A percentile compares a stretch with the other conserved stretches of the same genome.
phyloP scores from a whole-genome alignment of 352 stramenopile species.

The Sclerospora graminicola region DNA sequence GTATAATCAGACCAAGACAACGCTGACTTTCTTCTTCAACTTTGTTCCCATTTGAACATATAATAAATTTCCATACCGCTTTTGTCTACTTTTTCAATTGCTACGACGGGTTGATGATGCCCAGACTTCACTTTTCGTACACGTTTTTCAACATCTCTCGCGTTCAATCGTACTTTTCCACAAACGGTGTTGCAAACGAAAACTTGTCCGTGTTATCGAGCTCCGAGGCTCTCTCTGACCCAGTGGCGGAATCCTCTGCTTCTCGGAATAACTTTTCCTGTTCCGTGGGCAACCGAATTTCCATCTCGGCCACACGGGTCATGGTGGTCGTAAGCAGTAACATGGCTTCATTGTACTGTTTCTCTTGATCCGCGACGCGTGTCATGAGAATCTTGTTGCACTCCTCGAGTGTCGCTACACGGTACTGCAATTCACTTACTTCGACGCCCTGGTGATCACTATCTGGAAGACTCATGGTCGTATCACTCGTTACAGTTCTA shows the following conservation, averaged over 20 bases:
- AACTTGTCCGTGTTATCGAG: constrained; percentile 33
- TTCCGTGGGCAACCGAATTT: constrained; percentile 51
- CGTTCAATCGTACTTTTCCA: constrained; percentile 49
- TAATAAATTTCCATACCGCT: constrained; percentile 21
- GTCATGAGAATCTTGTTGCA: constrained; percentile 66
- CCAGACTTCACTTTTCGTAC: too few relatives aligned
- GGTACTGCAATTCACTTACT: constrained; percentile 38
- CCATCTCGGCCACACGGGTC: constrained; percentile 75
- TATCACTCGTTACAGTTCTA: constrained; percentile 38
- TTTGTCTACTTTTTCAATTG: too few relatives aligned
- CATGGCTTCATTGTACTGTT: constrained; percentile 82
- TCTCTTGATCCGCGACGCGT: constrained; percentile 64
- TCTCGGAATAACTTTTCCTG: constrained; percentile 33
- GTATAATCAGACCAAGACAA: too few relatives aligned
- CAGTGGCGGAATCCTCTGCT: constrained; percentile 35
- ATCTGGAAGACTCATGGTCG: constrained; percentile 47
- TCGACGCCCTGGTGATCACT: constrained; percentile 25
- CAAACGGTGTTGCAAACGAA: constrained; percentile 45
- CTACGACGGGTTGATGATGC: too few relatives aligned
- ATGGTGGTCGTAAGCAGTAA: constrained; percentile 78
- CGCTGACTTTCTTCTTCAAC: constrained; percentile 5
- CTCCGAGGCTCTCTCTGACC: constrained; percentile 37
- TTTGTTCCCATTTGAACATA: constrained; percentile 5
- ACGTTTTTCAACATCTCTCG: background rate
- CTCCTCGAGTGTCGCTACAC: constrained; percentile 49